A percentile compares a stretch with the other conserved stretches of the same genome.
These are phyloP conservation scores for Moricandia arvensis DNA, from an alignment of 345 rosid species.

Conservation along the genomic window DNA sequence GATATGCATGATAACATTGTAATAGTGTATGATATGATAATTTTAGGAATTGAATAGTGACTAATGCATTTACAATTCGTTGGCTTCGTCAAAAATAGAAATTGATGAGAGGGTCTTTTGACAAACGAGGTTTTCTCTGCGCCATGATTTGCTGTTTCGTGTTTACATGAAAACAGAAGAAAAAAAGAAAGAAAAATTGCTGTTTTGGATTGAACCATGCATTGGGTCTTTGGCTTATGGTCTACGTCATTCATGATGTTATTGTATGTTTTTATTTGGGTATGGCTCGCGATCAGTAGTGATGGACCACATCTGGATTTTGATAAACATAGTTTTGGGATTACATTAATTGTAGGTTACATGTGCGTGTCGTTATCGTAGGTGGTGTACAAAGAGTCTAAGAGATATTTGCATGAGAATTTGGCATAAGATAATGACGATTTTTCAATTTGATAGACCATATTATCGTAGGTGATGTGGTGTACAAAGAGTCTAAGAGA, in stretches of 20 bases:
- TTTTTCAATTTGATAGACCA: conserved; percentile 20
- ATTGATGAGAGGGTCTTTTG: conserved; percentile 25
- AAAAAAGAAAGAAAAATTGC: conserved; percentile 5
- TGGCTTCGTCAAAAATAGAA: conserved; percentile 35
- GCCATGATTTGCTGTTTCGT: conserved; percentile 34
- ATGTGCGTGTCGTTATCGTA: conserved; percentile 22
- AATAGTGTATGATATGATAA: too few relatives aligned
- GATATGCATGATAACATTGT: too few relatives aligned
- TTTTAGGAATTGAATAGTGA: conserved; percentile 33
- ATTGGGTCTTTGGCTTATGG: conserved; percentile 34
- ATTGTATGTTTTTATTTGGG: conserved; percentile 21
- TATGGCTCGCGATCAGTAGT: conserved; percentile 28
- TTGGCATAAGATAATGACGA: conserved; percentile 13
- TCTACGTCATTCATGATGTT: conserved; percentile 40
- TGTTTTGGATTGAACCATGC: conserved; percentile 30
- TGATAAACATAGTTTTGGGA: conserved; percentile 11
- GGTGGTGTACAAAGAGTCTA: conserved; percentile 17
- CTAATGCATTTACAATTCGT: conserved; percentile 33
- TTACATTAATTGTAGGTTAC: conserved; percentile 21
- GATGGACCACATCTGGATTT: conserved; percentile 27
- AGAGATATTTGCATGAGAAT: conserved; percentile 23
- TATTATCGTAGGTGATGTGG: too few relatives aligned
- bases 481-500: too few relatives aligned
- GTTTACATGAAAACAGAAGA: conserved; percentile 4
- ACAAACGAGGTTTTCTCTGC: conserved; percentile 39